These are phyloP conservation scores for Ceratocystis albifundus DNA, from an alignment of 2,329 filamentous ascomycete species.

Conservation along the genomic window DNA sequence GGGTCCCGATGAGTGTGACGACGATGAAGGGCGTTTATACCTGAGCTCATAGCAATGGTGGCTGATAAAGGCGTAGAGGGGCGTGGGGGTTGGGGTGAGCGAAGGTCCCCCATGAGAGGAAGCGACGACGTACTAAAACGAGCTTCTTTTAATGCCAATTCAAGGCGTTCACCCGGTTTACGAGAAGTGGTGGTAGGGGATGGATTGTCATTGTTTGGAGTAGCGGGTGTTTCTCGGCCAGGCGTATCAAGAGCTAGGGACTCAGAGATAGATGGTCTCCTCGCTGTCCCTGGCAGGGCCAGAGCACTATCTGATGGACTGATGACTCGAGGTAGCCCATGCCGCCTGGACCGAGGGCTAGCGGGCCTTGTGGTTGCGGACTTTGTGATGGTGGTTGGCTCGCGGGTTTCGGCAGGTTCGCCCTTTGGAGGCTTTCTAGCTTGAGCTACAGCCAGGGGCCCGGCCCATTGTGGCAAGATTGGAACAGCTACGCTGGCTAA, in stretches of 20 bases:
- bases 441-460: conserved; percentile 70
- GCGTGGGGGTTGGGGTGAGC: conserved; percentile 37
- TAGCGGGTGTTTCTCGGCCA: conserved; percentile 15
- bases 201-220: neutral
- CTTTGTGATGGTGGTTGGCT: conserved; percentile 41
- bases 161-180: conserved; percentile 40
- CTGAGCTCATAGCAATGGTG: conserved; percentile 36
- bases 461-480: conserved; percentile 63
- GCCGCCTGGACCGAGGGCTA: conserved; percentile 41
- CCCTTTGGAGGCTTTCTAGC: conserved; percentile 57
- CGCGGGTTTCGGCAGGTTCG: conserved; percentile 34
- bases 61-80: conserved; percentile 49
- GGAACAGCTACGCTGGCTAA: conserved; percentile 65
- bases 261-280: conserved; percentile 9
- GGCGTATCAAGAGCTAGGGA: conserved; percentile 23
- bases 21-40: conserved; percentile 39
- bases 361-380: conserved; percentile 54
- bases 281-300: conserved; percentile 1
- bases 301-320: conserved; percentile 19
- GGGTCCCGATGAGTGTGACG: conserved; percentile 49
- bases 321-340: conserved; percentile 21
- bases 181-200: neutral
- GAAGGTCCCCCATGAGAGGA: conserved; percentile 47
- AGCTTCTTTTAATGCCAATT: conserved; percentile 45
- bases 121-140: conserved; percentile 57